These are phyloP conservation scores for Neonectria faginata DNA, from an alignment of 2,329 filamentous ascomycete species.

Conservation along the genomic window DNA sequence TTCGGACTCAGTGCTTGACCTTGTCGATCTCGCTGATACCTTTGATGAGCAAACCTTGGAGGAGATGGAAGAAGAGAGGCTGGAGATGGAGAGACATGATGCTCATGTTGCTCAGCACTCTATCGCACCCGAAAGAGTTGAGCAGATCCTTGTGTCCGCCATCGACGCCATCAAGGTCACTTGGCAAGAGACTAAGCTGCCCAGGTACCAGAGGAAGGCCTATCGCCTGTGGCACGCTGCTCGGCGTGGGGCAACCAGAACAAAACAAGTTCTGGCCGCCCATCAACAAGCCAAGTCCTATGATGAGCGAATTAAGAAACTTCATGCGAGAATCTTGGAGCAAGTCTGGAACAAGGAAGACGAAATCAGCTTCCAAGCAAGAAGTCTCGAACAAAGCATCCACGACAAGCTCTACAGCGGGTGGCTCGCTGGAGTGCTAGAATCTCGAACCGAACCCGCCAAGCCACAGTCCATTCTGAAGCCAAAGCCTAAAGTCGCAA, in stretches of 20 bases:
- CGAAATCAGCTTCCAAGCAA: conserved; percentile 67
- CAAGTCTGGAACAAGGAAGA: conserved; percentile 64
- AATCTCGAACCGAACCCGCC: conserved; percentile 54
- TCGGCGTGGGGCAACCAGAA: conserved; percentile 54
- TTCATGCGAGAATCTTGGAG: conserved; percentile 63
- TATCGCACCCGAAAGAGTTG: conserved; percentile 61
- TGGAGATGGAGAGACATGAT: conserved; percentile 26
- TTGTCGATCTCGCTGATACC: conserved; percentile 47
- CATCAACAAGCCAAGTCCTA: conserved; percentile 56
- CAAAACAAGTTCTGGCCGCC: conserved; percentile 57
- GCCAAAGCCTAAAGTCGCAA: conserved; percentile 22
- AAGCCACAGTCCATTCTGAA: conserved; percentile 47
- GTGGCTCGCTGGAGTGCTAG: conserved; percentile 64
- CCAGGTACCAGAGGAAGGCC: conserved; percentile 67
- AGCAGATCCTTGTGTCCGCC: conserved; percentile 64
- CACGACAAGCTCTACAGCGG: conserved; percentile 66
- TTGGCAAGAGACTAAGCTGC: conserved; percentile 71
- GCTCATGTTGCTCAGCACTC: conserved; percentile 22
- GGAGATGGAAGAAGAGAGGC: conserved; percentile 66
- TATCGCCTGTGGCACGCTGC: conserved; percentile 71
- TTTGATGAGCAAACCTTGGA: conserved; percentile 67
- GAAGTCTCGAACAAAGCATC: conserved; percentile 73
- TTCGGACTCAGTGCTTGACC: conserved; percentile 57
- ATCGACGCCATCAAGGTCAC: conserved; percentile 61
- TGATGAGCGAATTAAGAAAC: conserved; percentile 65